Conservation (phyloP, 768 basidiomycete species). For the Boletus fagicola region DNA sequence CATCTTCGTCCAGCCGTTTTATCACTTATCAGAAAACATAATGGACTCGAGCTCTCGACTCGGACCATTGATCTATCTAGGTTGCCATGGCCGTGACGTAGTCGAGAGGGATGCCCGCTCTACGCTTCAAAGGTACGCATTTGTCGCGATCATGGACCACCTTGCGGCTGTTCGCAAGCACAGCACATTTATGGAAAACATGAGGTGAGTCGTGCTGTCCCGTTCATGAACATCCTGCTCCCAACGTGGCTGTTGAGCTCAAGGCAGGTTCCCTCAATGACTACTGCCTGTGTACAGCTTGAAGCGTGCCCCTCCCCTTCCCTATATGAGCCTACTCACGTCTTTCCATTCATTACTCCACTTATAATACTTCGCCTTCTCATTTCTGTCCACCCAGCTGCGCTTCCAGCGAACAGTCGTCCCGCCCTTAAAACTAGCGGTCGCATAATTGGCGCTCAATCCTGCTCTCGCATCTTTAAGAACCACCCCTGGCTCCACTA, state of each 20-base stretch:
- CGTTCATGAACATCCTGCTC: constrained; percentile 32
- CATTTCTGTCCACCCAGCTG: constrained; percentile 29
- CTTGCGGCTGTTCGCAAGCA: constrained; percentile 34
- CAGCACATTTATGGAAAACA: constrained; percentile 35
- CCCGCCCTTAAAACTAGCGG: constrained; percentile 14
- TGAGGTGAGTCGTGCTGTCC: constrained; percentile 36
- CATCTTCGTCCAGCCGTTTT: constrained; percentile 1
- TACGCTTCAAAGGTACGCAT: constrained; percentile 25
- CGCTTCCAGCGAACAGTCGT: constrained; percentile 18
- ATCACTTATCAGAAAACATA: constrained; percentile 15
- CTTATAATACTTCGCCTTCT: constrained; percentile 31
- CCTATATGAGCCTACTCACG: constrained; percentile 33
- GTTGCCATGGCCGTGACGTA: constrained; percentile 30
- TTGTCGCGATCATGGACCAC: constrained; percentile 36
- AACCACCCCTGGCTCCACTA: constrained; percentile 4
- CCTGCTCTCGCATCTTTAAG: constrained; percentile 6
- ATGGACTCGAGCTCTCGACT: constrained; percentile 6
- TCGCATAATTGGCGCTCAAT: constrained; percentile 11
- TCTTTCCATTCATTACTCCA: constrained; percentile 26
- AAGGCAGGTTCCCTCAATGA: constrained; percentile 33
- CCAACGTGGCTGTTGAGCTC: constrained; percentile 37
- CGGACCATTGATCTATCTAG: constrained; percentile 9
- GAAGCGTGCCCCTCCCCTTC: constrained; percentile 26
- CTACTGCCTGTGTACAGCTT: constrained; percentile 33
- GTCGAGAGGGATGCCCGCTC: constrained; percentile 21